Evolutionary conservation across 2,329 filamentous ascomycete species (phyloP), one percentile per base, ranked within the genome.

Genomic region (Trichothecium roseum): DNA sequence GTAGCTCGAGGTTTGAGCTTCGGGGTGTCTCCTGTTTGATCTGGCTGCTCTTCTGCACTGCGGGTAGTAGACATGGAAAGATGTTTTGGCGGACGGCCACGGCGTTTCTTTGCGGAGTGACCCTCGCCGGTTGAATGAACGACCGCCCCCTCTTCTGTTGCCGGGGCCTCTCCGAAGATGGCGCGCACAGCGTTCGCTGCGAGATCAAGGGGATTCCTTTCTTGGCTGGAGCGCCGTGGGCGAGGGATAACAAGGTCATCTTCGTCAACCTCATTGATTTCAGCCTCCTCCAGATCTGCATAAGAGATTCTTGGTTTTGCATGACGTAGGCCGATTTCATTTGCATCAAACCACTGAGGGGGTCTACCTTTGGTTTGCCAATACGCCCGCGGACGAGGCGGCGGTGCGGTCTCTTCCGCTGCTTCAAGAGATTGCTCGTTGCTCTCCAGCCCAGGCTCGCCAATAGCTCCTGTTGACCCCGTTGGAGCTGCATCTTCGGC

Each of bases 241-340:
- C 15, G n/a, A 8, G 15, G 17, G 15, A 16, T 18, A 18, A 20
- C 27, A 20, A 28, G 29, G 36, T 29, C 31, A 20, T 32, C 37
- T 18, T 36, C 33, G 12, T 39, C 34, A n/a, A 20, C 15, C 13
- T 39, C 38, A 29, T 27, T 36, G 34, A 39, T 59, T 49, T 62
- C 57, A 26, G 42, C 26, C 30, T 72, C 62, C 20, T 68, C 67
- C 2, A 58, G 48, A 33, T 72, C 69, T 3, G 64, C 53, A 36
- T 74, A 75, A 2, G 69, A 72, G 20, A 60, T 43, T 43, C 53
- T 63, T 5, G 71, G 70, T 42, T 65, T 70, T 8, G 71, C 68
- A 40, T 72, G 69, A 16, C 71, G 61, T 15, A 74, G 54, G 9
- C 57, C 52, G 16, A 69, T 69, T 22, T 67, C 56, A 14, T 72